A percentile compares a stretch with the other conserved stretches of the same genome.
Conservation (phyloP, 2,329 filamentous ascomycete genomes). For the Arthrobotrys musiformis region DNA sequence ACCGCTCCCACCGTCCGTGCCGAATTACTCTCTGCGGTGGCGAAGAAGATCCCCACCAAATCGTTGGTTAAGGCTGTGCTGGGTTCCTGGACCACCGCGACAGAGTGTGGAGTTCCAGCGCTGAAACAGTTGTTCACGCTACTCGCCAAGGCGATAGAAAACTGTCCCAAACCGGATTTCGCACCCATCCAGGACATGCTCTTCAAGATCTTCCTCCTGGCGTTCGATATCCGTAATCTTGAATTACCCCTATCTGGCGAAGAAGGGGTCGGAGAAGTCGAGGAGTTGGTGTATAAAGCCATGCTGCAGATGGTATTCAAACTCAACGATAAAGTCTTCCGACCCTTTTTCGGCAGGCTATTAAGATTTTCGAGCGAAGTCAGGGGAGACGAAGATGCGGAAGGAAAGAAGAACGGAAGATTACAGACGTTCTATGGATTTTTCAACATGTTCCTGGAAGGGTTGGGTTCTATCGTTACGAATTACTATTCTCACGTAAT, state of each 20-base stretch:
- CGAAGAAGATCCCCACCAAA: conserved; percentile 78
- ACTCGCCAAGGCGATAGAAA: conserved; percentile 76
- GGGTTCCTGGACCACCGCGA: conserved; percentile 56
- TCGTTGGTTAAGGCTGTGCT: conserved; percentile 54
- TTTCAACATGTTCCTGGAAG: conserved; percentile 80
- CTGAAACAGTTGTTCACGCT: conserved; percentile 75
- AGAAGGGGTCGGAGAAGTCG: conserved; percentile 70
- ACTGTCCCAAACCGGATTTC: conserved; percentile 80
- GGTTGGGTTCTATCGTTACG: conserved; percentile 92
- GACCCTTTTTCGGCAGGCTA: conserved; percentile 87
- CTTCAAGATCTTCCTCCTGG: conserved; percentile 72
- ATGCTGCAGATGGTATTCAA: conserved; percentile 94
- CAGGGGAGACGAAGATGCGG: conserved; percentile 60
- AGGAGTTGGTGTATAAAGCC: conserved; percentile 74
- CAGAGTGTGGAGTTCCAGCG: conserved; percentile 53
- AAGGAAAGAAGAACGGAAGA: conserved; percentile 68
- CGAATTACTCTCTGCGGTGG: conserved; percentile 65
- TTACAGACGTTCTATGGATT: conserved; percentile 79
- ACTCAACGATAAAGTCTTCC: conserved; percentile 91
- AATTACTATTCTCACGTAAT: conserved; percentile 87
- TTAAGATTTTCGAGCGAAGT: conserved; percentile 76
- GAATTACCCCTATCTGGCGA: conserved; percentile 63
- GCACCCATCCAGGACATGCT: conserved; percentile 77
- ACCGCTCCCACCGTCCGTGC: conserved; percentile 47
- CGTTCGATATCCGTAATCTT: conserved; percentile 74